Base-by-base conservation (phyloP, 805 yeast species). In the Lipomyces oligophaga region DNA sequence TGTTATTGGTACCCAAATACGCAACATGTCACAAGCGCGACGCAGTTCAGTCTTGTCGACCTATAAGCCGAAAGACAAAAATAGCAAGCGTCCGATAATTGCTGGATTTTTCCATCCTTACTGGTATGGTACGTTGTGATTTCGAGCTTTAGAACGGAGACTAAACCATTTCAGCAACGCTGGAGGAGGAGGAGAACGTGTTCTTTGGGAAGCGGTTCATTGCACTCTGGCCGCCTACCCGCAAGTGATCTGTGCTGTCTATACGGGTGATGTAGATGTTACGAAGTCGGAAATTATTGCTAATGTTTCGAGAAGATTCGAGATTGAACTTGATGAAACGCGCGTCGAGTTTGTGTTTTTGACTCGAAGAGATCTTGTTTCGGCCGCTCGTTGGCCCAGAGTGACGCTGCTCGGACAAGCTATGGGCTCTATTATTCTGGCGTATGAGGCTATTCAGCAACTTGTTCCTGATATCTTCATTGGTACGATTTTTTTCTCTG, bases 111-210 rank as follows among this genome's bases (percentile, higher is more conserved):
- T 93, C 70, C 99, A 93, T 67, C 98, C 98, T 0, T 85, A 82
- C 38, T 59, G 60, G 56, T 52, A 45, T 16, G 56, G 26, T 10
- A 11, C 34, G 15, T 19, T 21, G 25, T 32, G 5, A 10, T 11
- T 16, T 8, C 8, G 25, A 15, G 7, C 27, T 7, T 32, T 21
- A 5, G 6, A 6, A 5, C 6, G 13, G n/a, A 15, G 5, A 31
- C 34, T 6, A 5, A 31, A 15, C 13, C 7, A 7, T 18, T 32
- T n/a, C 38, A 88, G 96, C 54, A 85, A 85, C 63, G 94, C 96
- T 32, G 96, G 95, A 37, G 99, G 99, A 16, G 99, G 99, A 25
- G 99, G 99, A 20, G 99, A 93, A 63, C 78, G 90, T 46, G 98
- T 93, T 0, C 70, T 93, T 33, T 93, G 98, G 98, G 88, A 85